Base-by-base conservation (phyloP, 371 early-diverging fungal species). In the Mucor lusitanicus region DNA sequence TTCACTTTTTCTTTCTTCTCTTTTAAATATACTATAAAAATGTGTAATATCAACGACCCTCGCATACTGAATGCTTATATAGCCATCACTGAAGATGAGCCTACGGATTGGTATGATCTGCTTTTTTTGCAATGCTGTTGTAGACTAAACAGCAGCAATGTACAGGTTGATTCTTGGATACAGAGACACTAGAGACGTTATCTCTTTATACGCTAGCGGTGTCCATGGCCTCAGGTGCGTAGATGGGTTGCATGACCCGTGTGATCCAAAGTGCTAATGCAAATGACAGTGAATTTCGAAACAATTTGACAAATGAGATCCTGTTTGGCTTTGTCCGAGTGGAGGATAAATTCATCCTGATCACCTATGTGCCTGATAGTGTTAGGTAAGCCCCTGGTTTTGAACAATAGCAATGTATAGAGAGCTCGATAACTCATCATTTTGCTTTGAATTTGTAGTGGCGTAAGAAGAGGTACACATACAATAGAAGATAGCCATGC, bases 11-110 rank as follows among this genome's bases (percentile, higher is more conserved):
- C 58, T 35, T 64, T 32, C 39, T 33, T 58, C 25, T 58, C 25
- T 59, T 39, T 58, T 37, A 58, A 13, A 40, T 40, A 35, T 21
- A 30, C 2, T 30, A 30, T 6, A 33, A 27, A 50, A 53, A 88
- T 88, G 75, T 90, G 90, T 79, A 88, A 90, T 80, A 76, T 91
- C 64, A 81, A 83, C 40, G 92, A 91, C 72, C 85, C 88, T 42
- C 77, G 78, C 53, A 89, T 91, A 62, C 59, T 74, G 13, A 77
- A 85, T 68, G 87, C 90, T 60, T 90, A 91, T 71, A 74, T 84
- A 19, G 84, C 80, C 53, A 88, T 91, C 64, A 76, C 83, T 39
- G 79, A 77, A 69, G 82, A 84, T 21, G 76, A 82, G 13, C 74
- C 74, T 21, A 87, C 79, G 13, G 75, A 88, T 70, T 88, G 88